A percentile compares a stretch with the other conserved stretches of the same genome.
phyloP scores from a whole-genome alignment of 1,284 basidiomycete genomes.

The Coriolopsis trogii region DNA sequence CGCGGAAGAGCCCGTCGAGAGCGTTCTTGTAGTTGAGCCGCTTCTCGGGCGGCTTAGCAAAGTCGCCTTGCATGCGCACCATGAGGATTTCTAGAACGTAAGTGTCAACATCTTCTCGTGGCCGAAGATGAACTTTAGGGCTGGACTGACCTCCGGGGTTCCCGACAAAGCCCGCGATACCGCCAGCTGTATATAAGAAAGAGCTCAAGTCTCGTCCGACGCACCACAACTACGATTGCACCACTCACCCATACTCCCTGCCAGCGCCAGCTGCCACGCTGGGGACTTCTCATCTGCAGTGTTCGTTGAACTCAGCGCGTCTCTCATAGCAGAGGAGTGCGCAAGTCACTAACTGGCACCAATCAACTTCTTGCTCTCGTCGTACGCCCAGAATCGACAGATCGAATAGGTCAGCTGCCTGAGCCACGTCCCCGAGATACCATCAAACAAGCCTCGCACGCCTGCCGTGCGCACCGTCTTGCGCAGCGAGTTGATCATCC shows the following conservation, averaged over 20 bases:
- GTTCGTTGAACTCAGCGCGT: not conserved
- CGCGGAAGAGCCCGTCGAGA: conserved; percentile 81
- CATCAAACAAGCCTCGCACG: conserved; percentile 80
- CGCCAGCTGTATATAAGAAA: conserved; percentile 59
- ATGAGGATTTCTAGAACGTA: conserved; percentile 79
- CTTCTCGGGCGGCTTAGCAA: conserved; percentile 83
- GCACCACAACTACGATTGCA: conserved; percentile 6
- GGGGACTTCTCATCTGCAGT: conserved; percentile 58
- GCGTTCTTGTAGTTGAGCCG: conserved; percentile 87
- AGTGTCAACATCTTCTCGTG: not conserved
- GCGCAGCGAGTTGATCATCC: conserved; percentile 78
- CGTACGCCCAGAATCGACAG: conserved; percentile 93
- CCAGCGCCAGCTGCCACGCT: conserved; percentile 80
- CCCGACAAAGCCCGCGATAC: conserved; percentile 81
- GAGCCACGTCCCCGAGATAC: conserved; percentile 87
- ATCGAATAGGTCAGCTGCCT: conserved; percentile 94
- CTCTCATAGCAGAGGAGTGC: not conserved
- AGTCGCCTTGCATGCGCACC: conserved; percentile 82
- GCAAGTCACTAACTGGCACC: conserved; percentile 52
- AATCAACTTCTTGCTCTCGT: conserved; percentile 84
- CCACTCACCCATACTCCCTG: conserved; percentile 79
- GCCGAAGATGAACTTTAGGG: not conserved
- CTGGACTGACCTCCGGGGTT: conserved; percentile 77
- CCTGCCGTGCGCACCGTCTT: conserved; percentile 78
- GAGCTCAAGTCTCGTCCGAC: conserved; percentile 1